phyloP scores from a whole-genome alignment of 805 yeast species.

The Cyberlindnera euphorbiae region DNA sequence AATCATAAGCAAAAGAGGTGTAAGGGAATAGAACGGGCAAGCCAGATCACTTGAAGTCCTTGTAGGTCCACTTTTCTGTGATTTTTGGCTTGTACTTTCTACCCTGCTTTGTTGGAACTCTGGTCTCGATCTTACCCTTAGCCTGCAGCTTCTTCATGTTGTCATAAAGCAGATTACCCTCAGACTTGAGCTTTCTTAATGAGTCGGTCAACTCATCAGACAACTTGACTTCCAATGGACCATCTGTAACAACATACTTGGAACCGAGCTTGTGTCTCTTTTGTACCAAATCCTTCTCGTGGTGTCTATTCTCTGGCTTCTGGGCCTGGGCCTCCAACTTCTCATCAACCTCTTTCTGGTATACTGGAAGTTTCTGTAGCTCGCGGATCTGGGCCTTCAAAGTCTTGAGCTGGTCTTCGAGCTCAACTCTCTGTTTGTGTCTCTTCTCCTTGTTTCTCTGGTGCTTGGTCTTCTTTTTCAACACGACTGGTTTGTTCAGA shows the following conservation, averaged over 20 bases:
- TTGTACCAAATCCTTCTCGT: constrained; percentile 14
- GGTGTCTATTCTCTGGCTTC: constrained; percentile 18
- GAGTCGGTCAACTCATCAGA: constrained; percentile 87
- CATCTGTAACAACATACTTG: constrained; percentile 42
- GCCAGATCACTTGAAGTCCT: constrained; percentile 78
- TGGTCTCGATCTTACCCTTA: constrained; percentile 80
- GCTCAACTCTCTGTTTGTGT: constrained; percentile 52
- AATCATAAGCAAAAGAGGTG: no score
- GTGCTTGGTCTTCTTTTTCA: constrained; percentile 69
- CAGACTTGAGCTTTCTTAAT: constrained; percentile 79
- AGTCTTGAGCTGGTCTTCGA: constrained; percentile 52
- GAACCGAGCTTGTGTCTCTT: constrained; percentile 39
- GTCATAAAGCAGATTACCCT: constrained; percentile 82
- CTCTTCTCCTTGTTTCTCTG: constrained; percentile 69
- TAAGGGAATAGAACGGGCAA: no score
- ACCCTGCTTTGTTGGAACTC: constrained; percentile 60
- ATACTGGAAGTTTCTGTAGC: constrained; percentile 42
- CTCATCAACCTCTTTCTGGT: constrained; percentile 27
- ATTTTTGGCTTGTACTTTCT: constrained; percentile 68
- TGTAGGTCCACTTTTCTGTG: constrained; percentile 91
- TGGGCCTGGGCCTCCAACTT: constrained; percentile 19
- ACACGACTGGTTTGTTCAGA: constrained; percentile 61
- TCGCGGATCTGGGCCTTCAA: constrained; percentile 58
- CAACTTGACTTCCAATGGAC: constrained; percentile 67
- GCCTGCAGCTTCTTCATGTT: constrained; percentile 78